Conservation (phyloP, 169 alveolate genomes). For the Babesia microti region DNA sequence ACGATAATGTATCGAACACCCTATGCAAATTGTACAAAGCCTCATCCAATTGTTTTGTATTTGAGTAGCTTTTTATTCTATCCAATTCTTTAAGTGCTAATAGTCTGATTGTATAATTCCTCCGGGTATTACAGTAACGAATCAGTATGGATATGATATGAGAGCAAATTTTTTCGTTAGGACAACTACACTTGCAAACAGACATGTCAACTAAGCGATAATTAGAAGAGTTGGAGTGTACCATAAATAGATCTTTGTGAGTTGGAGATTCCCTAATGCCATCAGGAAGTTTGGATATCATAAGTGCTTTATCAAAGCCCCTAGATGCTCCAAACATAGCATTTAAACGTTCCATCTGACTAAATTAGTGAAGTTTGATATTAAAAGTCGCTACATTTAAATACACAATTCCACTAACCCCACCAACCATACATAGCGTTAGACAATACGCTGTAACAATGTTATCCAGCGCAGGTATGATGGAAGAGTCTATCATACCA, state of each 20-base stretch:
- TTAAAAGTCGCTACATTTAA: background rate
- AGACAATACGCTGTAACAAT: no score
- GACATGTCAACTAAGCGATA: slow-evolving; percentile 27
- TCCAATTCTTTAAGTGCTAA: no score
- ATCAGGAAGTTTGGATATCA: slow-evolving; percentile 6
- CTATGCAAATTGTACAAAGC: no score
- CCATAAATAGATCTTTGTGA: slow-evolving; percentile 4
- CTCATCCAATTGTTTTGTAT: no score
- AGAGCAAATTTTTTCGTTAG: slow-evolving; percentile 13
- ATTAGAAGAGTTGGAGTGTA: slow-evolving; percentile 6
- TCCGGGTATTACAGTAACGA: no score
- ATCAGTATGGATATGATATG: slow-evolving; percentile 22
- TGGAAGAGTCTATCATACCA: no score
- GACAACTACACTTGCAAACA: slow-evolving; percentile 23
- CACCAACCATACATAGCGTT: no score
- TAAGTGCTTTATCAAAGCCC: slow-evolving; percentile 15
- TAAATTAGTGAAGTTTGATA: background rate
- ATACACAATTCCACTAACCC: background rate
- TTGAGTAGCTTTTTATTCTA: no score
- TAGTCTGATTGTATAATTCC: no score
- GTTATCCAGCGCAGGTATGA: no score
- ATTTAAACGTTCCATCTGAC: background rate
- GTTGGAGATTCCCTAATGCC: slow-evolving; percentile 1
- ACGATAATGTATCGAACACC: no score
- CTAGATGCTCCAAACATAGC: background rate